Evolutionary conservation across 2,329 filamentous ascomycete genomes (phyloP), one percentile per base, ranked within the genome.

Genomic region (Elsinoe batatas): DNA sequence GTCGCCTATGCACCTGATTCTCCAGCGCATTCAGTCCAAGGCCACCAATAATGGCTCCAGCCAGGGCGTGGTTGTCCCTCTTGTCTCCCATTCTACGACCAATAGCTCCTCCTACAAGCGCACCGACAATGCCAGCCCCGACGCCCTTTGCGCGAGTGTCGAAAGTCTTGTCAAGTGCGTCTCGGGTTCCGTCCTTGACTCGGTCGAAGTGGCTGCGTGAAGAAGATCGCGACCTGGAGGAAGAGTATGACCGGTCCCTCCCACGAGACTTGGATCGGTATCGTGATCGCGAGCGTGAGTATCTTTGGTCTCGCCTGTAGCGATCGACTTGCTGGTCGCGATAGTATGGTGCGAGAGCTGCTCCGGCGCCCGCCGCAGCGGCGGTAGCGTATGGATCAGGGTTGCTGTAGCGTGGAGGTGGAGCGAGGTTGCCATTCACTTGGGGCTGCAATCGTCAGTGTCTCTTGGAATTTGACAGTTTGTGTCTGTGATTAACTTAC

Each of bases 1-100:
- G 60, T 37, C 60, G 50, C 54, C 64, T 65, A 54, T 63, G 57
- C 7, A 64, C 61, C 35, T 60, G 65, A 51, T 67, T 65, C 60
- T 68, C 67, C 1, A 64, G 64, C 17, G 61, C 57, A 55, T 69
- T 69, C 18, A 66, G 65, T 7, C 63, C 65, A 7, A 69, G 58
- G 12, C 65, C 67, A 12, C 67, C 67, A 12, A 69, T 60, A 11
- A 68, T 55, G 17, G 67, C 67, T 11, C 67, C 67, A 15, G 68
- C 60, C 32, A 67, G 57, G 13, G 66, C 64, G 35, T 55, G 53
- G 15, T 47, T 53, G 57, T 69, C 67, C 22, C 66, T 62, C 49
- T 66, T 63, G 51, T 62, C 62, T 37, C 67, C 66, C 32, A 69
- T 64, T 47, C 68, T 60, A 26, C 65, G 56, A 7, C 64, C 67